These are phyloP conservation scores for Lactifluus volemus DNA, from an alignment of 768 basidiomycete species.

Conservation along the genomic window DNA sequence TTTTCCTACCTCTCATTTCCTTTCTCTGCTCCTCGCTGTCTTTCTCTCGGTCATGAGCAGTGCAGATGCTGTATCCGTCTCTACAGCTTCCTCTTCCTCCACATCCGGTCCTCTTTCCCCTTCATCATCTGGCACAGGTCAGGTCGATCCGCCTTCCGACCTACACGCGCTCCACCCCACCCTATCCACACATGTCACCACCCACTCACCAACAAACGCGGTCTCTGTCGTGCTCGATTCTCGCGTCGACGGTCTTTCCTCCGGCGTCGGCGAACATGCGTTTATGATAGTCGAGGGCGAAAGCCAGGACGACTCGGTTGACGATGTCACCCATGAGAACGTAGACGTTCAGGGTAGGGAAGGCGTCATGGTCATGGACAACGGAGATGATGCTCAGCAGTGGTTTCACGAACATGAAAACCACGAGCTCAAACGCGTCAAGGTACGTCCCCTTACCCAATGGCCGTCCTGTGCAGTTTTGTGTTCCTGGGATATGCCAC, in stretches of 20 bases:
- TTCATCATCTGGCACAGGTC: slow-evolving; percentile 23
- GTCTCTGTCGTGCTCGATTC: slow-evolving; percentile 4
- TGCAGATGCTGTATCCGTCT: slow-evolving; percentile 29
- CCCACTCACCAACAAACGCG: slow-evolving; percentile 4
- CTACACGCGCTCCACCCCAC: slow-evolving; percentile 16
- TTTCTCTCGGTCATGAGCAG: slow-evolving; percentile 33
- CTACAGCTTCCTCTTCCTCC: slow-evolving; percentile 24
- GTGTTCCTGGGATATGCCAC: slow-evolving; percentile 18
- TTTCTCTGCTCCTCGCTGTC: slow-evolving; percentile 7
- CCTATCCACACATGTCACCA: slow-evolving; percentile 26
- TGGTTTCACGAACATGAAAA: slow-evolving; percentile 54
- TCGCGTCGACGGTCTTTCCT: slow-evolving; percentile 6
- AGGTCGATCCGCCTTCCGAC: slow-evolving; percentile 25
- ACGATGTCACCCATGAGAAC: slow-evolving; percentile 14
- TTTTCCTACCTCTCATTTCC: slow-evolving; percentile 1
- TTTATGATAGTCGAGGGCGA: slow-evolving; percentile 18
- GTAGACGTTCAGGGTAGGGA: slow-evolving; percentile 41
- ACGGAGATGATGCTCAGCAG: slow-evolving; percentile 45
- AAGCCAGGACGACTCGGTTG: slow-evolving; percentile 12
- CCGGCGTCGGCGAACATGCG: slow-evolving; percentile 13
- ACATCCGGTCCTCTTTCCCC: slow-evolving; percentile 26
- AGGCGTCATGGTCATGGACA: slow-evolving; percentile 31
- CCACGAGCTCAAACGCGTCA: slow-evolving; percentile 79
- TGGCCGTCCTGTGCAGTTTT: slow-evolving; percentile 6
- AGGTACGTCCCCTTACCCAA: slow-evolving; percentile 38